Percentiles rank a stretch among this genome's conserved stretches.
Evolutionary conservation across 768 basidiomycete genomes (phyloP).

Genomic region (Xerocomellus amylosporus): DNA sequence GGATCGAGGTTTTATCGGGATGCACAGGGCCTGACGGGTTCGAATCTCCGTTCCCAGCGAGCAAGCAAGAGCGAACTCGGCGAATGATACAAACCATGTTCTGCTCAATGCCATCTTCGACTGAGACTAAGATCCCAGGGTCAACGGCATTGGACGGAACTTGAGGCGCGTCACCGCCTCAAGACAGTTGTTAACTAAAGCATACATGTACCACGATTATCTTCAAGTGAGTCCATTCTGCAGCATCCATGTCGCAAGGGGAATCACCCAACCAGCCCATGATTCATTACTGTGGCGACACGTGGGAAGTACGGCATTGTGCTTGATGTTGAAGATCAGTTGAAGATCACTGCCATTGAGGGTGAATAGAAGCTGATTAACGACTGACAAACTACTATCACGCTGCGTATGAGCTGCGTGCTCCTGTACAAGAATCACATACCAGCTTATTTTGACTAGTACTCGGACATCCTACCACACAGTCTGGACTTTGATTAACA

Average conservation of each 20-base stretch:
- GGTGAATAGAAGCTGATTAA: slow-evolving; percentile 27
- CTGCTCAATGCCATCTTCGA: slow-evolving; percentile 5
- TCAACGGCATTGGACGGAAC: background rate
- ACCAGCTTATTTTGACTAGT: background rate
- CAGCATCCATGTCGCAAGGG: background rate
- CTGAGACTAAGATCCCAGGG: background rate
- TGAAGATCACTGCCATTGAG: slow-evolving; percentile 28
- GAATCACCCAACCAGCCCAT: background rate
- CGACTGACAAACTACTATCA: slow-evolving; percentile 9
- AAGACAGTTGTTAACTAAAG: background rate
- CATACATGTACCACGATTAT: background rate
- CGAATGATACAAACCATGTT: slow-evolving; percentile 4
- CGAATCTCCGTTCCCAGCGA: slow-evolving; percentile 21
- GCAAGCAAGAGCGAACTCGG: slow-evolving; percentile 27
- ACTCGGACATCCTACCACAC: background rate
- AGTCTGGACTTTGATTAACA: slow-evolving; percentile 4
- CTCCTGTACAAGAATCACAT: background rate
- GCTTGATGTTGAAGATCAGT: slow-evolving; percentile 24
- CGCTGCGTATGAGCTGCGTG: slow-evolving; percentile 2
- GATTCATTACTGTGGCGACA: slow-evolving; percentile 5
- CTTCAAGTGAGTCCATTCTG: background rate
- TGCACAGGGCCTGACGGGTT: slow-evolving; percentile 20
- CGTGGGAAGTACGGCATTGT: slow-evolving; percentile 17
- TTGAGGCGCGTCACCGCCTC: background rate
- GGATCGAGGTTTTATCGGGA: slow-evolving; percentile 25